Conservation (phyloP, 345 rosid genomes). For the Acer saccharum region DNA sequence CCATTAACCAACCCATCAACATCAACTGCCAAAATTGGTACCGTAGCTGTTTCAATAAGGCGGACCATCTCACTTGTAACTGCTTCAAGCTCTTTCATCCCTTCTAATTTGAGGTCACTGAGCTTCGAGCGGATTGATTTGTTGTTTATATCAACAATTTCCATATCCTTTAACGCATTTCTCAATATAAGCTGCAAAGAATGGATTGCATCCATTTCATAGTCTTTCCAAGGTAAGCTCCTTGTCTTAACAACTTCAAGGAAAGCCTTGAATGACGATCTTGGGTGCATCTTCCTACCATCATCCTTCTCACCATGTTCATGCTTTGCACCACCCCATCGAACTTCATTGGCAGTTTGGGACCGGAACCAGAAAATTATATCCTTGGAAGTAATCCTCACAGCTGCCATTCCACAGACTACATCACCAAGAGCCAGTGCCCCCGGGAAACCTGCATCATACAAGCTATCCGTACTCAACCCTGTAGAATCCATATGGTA, state of each 20-base stretch:
- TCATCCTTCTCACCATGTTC: slow-evolving; percentile 79
- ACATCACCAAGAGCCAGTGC: slow-evolving; percentile 67
- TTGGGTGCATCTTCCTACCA: slow-evolving; percentile 88
- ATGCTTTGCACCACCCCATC: slow-evolving; percentile 97
- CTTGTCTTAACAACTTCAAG: slow-evolving; percentile 85
- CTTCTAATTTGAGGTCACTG: slow-evolving; percentile 76
- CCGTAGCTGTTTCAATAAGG: slow-evolving; percentile 87
- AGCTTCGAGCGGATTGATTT: slow-evolving; percentile 61
- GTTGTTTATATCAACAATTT: slow-evolving; percentile 43
- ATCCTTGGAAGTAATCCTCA: slow-evolving; percentile 74
- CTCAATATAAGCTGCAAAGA: slow-evolving; percentile 93
- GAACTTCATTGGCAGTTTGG: slow-evolving; percentile 78
- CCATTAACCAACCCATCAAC: slow-evolving; percentile 87
- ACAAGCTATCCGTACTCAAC: slow-evolving; percentile 87
- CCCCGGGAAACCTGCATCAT: slow-evolving; percentile 86
- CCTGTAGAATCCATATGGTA: slow-evolving; percentile 92
- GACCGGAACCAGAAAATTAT: slow-evolving; percentile 94
- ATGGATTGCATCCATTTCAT: slow-evolving; percentile 97
- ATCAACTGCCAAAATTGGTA: slow-evolving; percentile 90
- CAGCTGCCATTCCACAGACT: slow-evolving; percentile 99
- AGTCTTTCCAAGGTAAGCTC: slow-evolving; percentile 94
- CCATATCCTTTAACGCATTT: slow-evolving; percentile 70
- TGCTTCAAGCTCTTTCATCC: slow-evolving; percentile 88
- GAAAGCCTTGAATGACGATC: slow-evolving; percentile 95
- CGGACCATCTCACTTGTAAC: slow-evolving; percentile 97